These are phyloP conservation scores for Pythium folliculosum DNA, from an alignment of 352 stramenopile genomes.

Conservation along the genomic window DNA sequence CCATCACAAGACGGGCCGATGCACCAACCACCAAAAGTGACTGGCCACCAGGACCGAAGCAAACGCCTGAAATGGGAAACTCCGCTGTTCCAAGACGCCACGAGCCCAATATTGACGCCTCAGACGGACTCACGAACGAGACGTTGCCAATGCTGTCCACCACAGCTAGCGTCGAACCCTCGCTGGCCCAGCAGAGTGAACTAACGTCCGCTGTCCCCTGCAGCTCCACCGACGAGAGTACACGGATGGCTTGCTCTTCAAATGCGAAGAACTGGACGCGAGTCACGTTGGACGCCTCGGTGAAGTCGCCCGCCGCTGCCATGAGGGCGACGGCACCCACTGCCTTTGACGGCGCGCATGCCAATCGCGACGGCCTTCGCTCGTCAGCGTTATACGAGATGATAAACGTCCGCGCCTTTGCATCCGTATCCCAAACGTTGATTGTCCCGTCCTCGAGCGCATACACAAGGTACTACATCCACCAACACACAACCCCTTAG, in stretches of 20 bases:
- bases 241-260: conserved; percentile 18
- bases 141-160: background rate
- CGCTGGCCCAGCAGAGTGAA: conserved; percentile 13
- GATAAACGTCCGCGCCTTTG: conserved; percentile 15
- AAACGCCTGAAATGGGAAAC: background rate
- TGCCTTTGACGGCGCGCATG: conserved; percentile 5
- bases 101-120: background rate
- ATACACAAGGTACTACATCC: conserved; percentile 18
- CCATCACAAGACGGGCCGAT: background rate
- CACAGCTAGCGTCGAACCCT: conserved; percentile 14
- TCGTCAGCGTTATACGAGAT: conserved; percentile 25
- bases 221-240: conserved; percentile 24
- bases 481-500: conserved; percentile 1
- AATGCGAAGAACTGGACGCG: conserved; percentile 28
- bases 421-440: conserved; percentile 22
- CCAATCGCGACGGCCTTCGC: conserved; percentile 11
- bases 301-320: background rate
- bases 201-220: background rate
- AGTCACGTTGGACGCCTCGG: background rate
- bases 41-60: conserved; percentile 8
- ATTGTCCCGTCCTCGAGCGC: conserved; percentile 27
- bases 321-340: conserved; percentile 19
- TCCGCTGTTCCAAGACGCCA: background rate
- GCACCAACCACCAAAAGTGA: background rate
- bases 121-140: conserved; percentile 10